Conservation (phyloP, 2,329 filamentous ascomycete genomes). For the Ploettnerulaceae sp. region DNA sequence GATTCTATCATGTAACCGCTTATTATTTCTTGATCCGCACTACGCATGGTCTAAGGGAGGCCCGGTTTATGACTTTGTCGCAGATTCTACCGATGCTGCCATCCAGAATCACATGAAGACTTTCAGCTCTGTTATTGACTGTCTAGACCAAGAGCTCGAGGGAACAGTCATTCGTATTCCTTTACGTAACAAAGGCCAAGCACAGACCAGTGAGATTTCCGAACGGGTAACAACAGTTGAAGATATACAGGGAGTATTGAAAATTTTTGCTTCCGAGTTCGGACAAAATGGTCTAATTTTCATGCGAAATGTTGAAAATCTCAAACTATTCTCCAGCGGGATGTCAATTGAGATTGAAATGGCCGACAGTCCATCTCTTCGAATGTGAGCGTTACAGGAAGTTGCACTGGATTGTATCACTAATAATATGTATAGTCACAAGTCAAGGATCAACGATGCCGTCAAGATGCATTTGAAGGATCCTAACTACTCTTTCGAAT, state of each 20-base stretch:
- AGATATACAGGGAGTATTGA: slow-evolving; percentile 30
- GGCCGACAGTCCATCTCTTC: slow-evolving; percentile 11
- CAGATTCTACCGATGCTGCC: slow-evolving; percentile 16
- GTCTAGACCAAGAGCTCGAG: slow-evolving; percentile 20
- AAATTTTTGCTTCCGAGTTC: slow-evolving; percentile 29
- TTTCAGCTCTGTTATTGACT: slow-evolving; percentile 26
- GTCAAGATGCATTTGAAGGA: slow-evolving; percentile 13
- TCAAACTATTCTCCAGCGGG: slow-evolving; percentile 18
- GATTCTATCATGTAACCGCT: slow-evolving; percentile 30
- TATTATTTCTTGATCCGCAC: slow-evolving; percentile 36
- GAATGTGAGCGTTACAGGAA: slow-evolving; percentile 16
- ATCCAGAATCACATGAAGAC: slow-evolving; percentile 33
- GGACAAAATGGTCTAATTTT: slow-evolving; percentile 32
- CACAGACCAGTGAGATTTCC: slow-evolving; percentile 31
- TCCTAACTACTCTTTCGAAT: slow-evolving; percentile 15
- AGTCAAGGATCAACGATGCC: slow-evolving; percentile 21
- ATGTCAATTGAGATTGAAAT: slow-evolving; percentile 19
- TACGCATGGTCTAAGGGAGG: slow-evolving; percentile 33
- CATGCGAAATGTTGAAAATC: slow-evolving; percentile 30
- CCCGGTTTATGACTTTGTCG: slow-evolving; percentile 32
- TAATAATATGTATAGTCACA: slow-evolving; percentile 17
- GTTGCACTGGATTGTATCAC: background rate
- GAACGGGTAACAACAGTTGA: slow-evolving; percentile 20
- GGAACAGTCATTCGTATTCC: slow-evolving; percentile 36
- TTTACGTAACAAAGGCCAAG: slow-evolving; percentile 29